Evolutionary conservation across 805 yeast genomes (phyloP), one percentile per base, ranked within the genome.

Genomic region (Kregervanrija delftensis): DNA sequence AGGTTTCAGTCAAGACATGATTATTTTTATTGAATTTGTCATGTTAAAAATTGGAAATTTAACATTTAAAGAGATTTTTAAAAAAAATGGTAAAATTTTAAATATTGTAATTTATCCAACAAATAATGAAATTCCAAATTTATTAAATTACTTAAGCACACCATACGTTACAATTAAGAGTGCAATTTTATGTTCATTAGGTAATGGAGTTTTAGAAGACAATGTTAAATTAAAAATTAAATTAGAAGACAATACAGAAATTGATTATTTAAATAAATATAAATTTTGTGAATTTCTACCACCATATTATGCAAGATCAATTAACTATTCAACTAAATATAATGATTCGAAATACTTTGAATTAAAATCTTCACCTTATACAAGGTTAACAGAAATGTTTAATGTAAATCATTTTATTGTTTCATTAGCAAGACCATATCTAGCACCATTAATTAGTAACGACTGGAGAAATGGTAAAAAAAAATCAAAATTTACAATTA

Each of bases 341-440:
- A 48, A 46, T 13, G 45, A 47, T 28, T 38, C 46, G 10, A 22
- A 22, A 6, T 6, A 22, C 6, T 34, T 43, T 17, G 45, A 47
- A 8, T 45, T 48, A 12, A 39, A 33, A 35, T 55, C 52, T 11
- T 78, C 83, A 10, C 96, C 97, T 0, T 91, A 91, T 59, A 85
- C 93, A 1, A 70, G 96, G 44, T 72, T 91, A 40, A 84, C 96
- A 0, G 98, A 93, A 61, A 72, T 91, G 47, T 93, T 91, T 69
- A 93, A 93, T 56, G 98, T 93, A 17, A 93, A 93, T 63, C 95
- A 90, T 63, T 91, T 88, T 58, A 73, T 93, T 30, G 90, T 90
- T 1, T 86, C 96, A 15, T 71, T 91, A 51, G 96, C 98, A 8
- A 74, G 97, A 49, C 97, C 98, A 0, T 93, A 91, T 57, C 68